Conservation (phyloP, 2,329 filamentous ascomycete species). For the Fusarium drepaniforme region DNA sequence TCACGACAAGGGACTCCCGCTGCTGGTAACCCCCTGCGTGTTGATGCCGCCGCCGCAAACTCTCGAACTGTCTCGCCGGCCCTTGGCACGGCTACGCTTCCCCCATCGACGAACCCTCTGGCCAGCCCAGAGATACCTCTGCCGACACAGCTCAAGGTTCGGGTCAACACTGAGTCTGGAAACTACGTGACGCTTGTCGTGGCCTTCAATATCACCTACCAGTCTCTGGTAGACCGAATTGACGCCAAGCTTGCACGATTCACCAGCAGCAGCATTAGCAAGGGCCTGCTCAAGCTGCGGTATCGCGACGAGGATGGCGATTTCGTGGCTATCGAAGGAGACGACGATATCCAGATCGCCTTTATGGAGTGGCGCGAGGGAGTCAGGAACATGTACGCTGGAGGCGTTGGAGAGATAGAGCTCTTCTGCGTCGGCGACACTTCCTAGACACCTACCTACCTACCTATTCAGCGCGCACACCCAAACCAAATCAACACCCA, state of each 20-base stretch:
- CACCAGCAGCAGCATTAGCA: slow-evolving; percentile 85
- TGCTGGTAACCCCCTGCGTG: slow-evolving; percentile 51
- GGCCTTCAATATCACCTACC: slow-evolving; percentile 93
- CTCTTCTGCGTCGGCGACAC: slow-evolving; percentile 78
- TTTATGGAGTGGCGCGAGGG: slow-evolving; percentile 94
- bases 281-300: slow-evolving; percentile 85
- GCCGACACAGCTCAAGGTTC: slow-evolving; percentile 90
- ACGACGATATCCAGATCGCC: slow-evolving; percentile 96
- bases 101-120: slow-evolving; percentile 42
- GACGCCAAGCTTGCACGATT: slow-evolving; percentile 93
- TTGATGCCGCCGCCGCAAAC: slow-evolving; percentile 54
- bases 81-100: slow-evolving; percentile 51
- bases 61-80: slow-evolving; percentile 61
- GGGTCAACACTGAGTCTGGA: slow-evolving; percentile 87
- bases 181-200: slow-evolving; percentile 97
- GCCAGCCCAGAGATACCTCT: slow-evolving; percentile 64
- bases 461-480: slow-evolving; percentile 5
- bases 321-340: slow-evolving; percentile 91
- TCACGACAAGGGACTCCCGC: slow-evolving; percentile 61
- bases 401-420: slow-evolving; percentile 89
- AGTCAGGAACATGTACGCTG: slow-evolving; percentile 66
- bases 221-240: slow-evolving; percentile 93
- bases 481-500: slow-evolving; percentile 13
- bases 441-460: slow-evolving; percentile 30
- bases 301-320: slow-evolving; percentile 95